Evolutionary conservation across 2,329 filamentous ascomycete species (phyloP).

Genomic region (Beauveria sp.): DNA sequence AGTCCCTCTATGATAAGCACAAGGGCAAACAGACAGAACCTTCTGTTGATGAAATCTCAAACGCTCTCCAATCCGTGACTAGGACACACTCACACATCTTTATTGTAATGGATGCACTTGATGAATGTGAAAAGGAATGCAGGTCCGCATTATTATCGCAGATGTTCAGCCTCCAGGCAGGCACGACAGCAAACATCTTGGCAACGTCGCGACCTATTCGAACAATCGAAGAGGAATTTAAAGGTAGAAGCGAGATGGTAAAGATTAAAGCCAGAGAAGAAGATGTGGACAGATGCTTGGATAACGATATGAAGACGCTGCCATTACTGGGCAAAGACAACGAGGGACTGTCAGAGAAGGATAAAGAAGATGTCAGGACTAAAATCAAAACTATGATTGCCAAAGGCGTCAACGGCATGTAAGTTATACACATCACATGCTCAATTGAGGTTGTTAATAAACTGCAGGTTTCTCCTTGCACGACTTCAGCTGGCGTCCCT

Average conservation of each 20-base stretch:
- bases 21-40: neutral
- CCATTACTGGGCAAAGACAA: neutral
- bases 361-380: neutral
- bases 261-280: neutral
- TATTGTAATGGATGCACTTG: slow-evolving; percentile 19
- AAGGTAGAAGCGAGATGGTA: neutral
- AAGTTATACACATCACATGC: no score
- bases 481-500: slow-evolving; percentile 5
- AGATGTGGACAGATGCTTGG: neutral
- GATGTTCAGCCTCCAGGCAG: neutral
- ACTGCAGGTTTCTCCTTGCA: no score
- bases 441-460: neutral
- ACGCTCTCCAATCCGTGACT: neutral
- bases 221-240: neutral
- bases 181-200: slow-evolving; percentile 6
- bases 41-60: no score
- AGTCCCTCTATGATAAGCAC: slow-evolving; percentile 14
- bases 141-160: neutral
- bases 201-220: slow-evolving; percentile 11
- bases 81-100: slow-evolving; percentile 7
- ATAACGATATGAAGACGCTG: neutral
- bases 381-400: neutral
- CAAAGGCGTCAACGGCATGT: no score
- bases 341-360: neutral
- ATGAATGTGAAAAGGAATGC: slow-evolving; percentile 14